A percentile compares a stretch with the other conserved stretches of the same genome.
These are phyloP conservation scores for Gamarada debralockiae DNA, from an alignment of 495 filamentous ascomycete species.

Conservation along the genomic window DNA sequence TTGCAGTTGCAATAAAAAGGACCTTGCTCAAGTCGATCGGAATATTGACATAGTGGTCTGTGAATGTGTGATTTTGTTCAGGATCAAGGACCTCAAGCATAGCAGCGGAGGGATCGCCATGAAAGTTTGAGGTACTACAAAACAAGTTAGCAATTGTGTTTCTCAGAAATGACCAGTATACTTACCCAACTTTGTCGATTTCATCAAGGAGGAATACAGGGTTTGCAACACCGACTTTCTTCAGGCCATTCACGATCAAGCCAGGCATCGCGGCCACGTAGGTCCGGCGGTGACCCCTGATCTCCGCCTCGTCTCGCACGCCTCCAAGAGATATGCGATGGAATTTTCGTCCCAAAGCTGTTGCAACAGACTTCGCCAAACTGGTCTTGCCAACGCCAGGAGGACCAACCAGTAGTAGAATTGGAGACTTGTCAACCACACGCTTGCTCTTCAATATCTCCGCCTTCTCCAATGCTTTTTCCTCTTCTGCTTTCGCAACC, in stretches of 20 bases:
- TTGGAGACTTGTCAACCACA: slow-evolving; percentile 92
- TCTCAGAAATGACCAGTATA: neutral
- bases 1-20: slow-evolving; percentile 97
- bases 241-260: slow-evolving; percentile 87
- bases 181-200: slow-evolving; percentile 88
- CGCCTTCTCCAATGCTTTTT: slow-evolving; percentile 51
- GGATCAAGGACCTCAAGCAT: slow-evolving; percentile 99
- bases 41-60: slow-evolving; percentile 94
- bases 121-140: slow-evolving; percentile 67
- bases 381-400: slow-evolving; percentile 97
- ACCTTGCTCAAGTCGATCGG: slow-evolving; percentile 96
- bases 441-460: slow-evolving; percentile 67
- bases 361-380: slow-evolving; percentile 89
- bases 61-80: slow-evolving; percentile 94
- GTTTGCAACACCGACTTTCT: slow-evolving; percentile 94
- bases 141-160: slow-evolving; percentile 1
- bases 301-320: slow-evolving; percentile 91
- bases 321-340: slow-evolving; percentile 96
- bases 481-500: slow-evolving; percentile 62
- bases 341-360: slow-evolving; percentile 90
- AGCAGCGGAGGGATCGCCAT: slow-evolving; percentile 96
- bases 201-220: slow-evolving; percentile 97
- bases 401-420: slow-evolving; percentile 88
- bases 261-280: slow-evolving; percentile 99
- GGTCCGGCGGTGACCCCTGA: slow-evolving; percentile 90